Evolutionary conservation across 73 alveolate species (phyloP).

Genomic region (Blepharisma japonicum): DNA sequence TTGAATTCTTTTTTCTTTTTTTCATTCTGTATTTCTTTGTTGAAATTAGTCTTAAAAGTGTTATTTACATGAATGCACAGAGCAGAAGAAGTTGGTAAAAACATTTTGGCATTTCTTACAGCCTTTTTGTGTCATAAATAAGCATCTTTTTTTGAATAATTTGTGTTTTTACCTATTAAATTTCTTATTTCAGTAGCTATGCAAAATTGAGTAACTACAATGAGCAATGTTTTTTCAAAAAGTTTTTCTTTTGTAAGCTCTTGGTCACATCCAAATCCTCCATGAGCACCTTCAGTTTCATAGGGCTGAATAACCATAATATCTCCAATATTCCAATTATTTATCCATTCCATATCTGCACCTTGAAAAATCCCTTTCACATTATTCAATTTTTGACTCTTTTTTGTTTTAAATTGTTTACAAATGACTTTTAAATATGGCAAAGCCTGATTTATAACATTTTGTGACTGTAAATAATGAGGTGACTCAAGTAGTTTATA

Average conservation of each 20-base stretch:
- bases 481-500: background rate
- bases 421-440: background rate
- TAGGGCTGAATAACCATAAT: slow-evolving; percentile 89
- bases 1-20: no score
- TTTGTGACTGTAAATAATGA: slow-evolving; percentile 6
- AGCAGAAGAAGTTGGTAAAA: slow-evolving; percentile 21
- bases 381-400: background rate
- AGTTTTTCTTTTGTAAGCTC: slow-evolving; percentile 88
- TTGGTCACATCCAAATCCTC: slow-evolving; percentile 70
- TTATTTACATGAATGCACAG: background rate
- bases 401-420: background rate
- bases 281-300: slow-evolving; percentile 72
- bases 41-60: background rate
- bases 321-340: slow-evolving; percentile 82
- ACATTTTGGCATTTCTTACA: background rate
- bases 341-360: slow-evolving; percentile 87
- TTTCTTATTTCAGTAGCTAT: slow-evolving; percentile 89
- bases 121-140: background rate
- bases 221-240: slow-evolving; percentile 82
- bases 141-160: background rate
- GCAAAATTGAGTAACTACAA: slow-evolving; percentile 81
- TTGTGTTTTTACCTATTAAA: slow-evolving; percentile 27
- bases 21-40: no score
- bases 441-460: background rate
- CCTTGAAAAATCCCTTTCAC: slow-evolving; percentile 37